phyloP scores from a whole-genome alignment of 306 rosid species.

The Oxytropis ochrocephala region DNA sequence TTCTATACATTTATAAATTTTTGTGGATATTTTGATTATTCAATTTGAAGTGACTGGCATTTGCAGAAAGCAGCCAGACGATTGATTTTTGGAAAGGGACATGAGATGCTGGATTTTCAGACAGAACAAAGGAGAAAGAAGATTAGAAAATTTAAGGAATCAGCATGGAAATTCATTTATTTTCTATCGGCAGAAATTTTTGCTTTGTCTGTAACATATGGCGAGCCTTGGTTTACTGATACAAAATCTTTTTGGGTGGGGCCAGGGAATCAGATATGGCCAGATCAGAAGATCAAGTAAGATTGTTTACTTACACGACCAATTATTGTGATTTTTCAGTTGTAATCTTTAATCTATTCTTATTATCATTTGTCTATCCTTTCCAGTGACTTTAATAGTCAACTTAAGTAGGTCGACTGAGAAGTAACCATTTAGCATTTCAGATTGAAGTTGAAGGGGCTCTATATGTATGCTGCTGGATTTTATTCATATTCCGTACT shows the following conservation, averaged over 20 bases:
- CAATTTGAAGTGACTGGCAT: constrained; percentile 22
- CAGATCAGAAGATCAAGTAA: constrained; percentile 88
- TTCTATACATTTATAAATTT: neutral
- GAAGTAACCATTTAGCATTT: constrained; percentile 20
- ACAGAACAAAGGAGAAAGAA: constrained; percentile 51
- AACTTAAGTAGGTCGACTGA: constrained; percentile 8
- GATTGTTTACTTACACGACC: constrained; percentile 14
- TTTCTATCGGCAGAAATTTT: constrained; percentile 79
- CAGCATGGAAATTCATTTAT: constrained; percentile 92
- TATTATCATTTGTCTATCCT: neutral
- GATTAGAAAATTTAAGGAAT: constrained; percentile 86
- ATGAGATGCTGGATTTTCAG: constrained; percentile 36
- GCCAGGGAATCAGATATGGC: constrained; percentile 91
- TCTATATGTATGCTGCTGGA: constrained; percentile 85
- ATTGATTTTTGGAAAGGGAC: constrained; percentile 65
- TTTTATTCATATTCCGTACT: constrained; percentile 89
- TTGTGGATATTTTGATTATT: constrained; percentile 1
- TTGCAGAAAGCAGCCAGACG: constrained; percentile 63
- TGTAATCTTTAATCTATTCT: neutral
- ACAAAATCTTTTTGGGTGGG: constrained; percentile 85
- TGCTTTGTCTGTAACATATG: constrained; percentile 61
- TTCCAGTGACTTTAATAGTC: neutral
- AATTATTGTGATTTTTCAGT: constrained; percentile 16
- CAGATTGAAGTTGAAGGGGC: constrained; percentile 88
- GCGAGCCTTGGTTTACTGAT: constrained; percentile 82